Evolutionary conservation across 2,329 filamentous ascomycete species (phyloP), one percentile per base, ranked within the genome.

Genomic region (Pseudogymnoascus sp.): DNA sequence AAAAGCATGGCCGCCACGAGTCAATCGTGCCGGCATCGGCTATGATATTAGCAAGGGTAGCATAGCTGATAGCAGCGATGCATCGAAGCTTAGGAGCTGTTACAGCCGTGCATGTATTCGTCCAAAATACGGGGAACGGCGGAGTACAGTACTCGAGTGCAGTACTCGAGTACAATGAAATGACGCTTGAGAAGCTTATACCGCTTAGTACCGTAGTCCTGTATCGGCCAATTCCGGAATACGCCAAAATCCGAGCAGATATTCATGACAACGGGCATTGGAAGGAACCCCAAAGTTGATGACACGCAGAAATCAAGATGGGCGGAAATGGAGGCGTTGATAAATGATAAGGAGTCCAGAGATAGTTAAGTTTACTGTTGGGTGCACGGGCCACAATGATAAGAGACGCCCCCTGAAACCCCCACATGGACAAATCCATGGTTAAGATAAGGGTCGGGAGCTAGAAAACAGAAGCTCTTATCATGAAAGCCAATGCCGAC

Each of bases 391-490:
- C 5, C 35, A 15, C 15, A 33, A 54, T 54, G 47, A 54, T 54
- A 54, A 54, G 47, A 54, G 4, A 35, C 10, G 15, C 26, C 44
- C 44, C 44, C 26, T 33, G 24, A 15, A 17, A 17, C 44, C 44
- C 44, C 44, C 44, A 54, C 44, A 54, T 54, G 3, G 4, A 26
- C 3, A 9, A 54, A 21, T 15, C 47, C 47, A 33, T 54, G 29
- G 29, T 54, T 54, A 11, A 54, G 47, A 54, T 54, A 54, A 54
- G 47, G 29, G 24, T 54, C 29, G 29, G 29, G 29, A 54, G 47
- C 47, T 54, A 54, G 47, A 54, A 35, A 54, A 54, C 47, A 54
- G 5, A 10, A 54, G 29, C 29, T 54, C 47, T 54, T 54, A 54
- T 54, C 47, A 54, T 29, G 10, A 33, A 54, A 33, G 13, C n/a